Evolutionary conservation across 305 asterid species (phyloP).

Genomic region (Caryopteris hybrid): DNA sequence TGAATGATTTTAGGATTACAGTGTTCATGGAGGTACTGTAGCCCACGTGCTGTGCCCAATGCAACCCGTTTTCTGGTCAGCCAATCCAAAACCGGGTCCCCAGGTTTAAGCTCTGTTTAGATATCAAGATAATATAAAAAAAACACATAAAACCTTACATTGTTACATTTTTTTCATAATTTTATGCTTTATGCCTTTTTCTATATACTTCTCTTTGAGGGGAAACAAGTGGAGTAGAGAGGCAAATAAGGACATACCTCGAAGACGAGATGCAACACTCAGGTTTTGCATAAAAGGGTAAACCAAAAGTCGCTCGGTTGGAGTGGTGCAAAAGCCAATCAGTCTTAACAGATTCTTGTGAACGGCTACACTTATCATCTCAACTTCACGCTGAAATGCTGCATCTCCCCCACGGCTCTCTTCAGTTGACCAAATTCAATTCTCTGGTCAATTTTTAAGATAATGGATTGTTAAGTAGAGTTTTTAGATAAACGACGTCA

Average conservation of each 20-base stretch:
- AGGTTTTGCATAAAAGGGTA: slow-evolving; percentile 92
- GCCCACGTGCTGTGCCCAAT: slow-evolving; percentile 80
- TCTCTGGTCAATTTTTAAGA: slow-evolving; percentile 55
- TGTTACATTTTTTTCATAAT: too few relatives aligned
- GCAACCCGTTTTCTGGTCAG: slow-evolving; percentile 69
- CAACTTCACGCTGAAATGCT: slow-evolving; percentile 94
- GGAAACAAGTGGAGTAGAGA: background rate
- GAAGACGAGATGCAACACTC: slow-evolving; percentile 86
- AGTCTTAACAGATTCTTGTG: slow-evolving; percentile 78
- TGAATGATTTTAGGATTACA: slow-evolving; percentile 88
- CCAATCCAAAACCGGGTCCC: slow-evolving; percentile 66
- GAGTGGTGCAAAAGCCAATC: slow-evolving; percentile 94
- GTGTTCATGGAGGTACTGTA: slow-evolving; percentile 90
- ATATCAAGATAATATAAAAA: background rate
- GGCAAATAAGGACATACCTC: slow-evolving; percentile 49
- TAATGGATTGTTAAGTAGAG: background rate
- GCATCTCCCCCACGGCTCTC: slow-evolving; percentile 86
- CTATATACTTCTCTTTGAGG: background rate
- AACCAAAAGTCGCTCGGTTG: slow-evolving; percentile 87
- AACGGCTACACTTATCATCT: slow-evolving; percentile 97
- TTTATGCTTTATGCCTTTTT: too few relatives aligned
- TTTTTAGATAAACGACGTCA: slow-evolving; percentile 3
- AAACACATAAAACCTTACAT: background rate
- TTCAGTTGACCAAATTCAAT: slow-evolving; percentile 88
- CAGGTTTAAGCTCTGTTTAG: slow-evolving; percentile 67